These are phyloP conservation scores for Nicotiana noctiflora DNA, from an alignment of 257 asterid species.

Conservation along the genomic window DNA sequence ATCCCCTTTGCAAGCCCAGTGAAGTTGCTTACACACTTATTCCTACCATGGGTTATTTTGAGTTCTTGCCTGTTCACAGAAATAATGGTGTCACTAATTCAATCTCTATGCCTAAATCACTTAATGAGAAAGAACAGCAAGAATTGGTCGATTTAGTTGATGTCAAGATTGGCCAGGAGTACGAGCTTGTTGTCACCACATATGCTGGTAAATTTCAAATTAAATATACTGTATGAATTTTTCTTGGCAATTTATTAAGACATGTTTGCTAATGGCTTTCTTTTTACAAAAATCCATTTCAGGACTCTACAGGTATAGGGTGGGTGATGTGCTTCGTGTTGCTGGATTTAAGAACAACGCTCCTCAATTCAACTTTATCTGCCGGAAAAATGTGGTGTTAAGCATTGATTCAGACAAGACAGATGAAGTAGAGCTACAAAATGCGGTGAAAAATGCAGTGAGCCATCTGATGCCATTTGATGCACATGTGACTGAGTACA, in stretches of 20 bases:
- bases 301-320: conserved; percentile 82
- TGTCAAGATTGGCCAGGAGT: conserved; percentile 71
- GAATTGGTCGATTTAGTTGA: conserved; percentile 66
- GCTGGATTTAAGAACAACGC: conserved; percentile 94
- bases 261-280: not conserved
- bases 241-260: not conserved
- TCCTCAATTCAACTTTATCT: conserved; percentile 85
- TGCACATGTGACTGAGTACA: conserved; percentile 62
- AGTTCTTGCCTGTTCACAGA: conserved; percentile 60
- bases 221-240: not conserved
- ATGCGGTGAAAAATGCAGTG: conserved; percentile 61
- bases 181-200: conserved; percentile 90
- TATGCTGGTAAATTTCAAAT: conserved; percentile 50
- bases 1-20: conserved; percentile 74
- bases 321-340: conserved; percentile 80
- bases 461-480: conserved; percentile 59
- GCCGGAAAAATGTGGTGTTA: conserved; percentile 75
- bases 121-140: conserved; percentile 54
- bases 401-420: conserved; percentile 90
- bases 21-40: conserved; percentile 80
- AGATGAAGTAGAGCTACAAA: conserved; percentile 87
- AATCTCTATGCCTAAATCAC: conserved; percentile 40
- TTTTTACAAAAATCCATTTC: not conserved
- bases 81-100: conserved; percentile 30
- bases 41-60: conserved; percentile 78